Base-by-base conservation (phyloP, 129 eudicot genomes). In the Rutidosis leptorrhynchoides region DNA sequence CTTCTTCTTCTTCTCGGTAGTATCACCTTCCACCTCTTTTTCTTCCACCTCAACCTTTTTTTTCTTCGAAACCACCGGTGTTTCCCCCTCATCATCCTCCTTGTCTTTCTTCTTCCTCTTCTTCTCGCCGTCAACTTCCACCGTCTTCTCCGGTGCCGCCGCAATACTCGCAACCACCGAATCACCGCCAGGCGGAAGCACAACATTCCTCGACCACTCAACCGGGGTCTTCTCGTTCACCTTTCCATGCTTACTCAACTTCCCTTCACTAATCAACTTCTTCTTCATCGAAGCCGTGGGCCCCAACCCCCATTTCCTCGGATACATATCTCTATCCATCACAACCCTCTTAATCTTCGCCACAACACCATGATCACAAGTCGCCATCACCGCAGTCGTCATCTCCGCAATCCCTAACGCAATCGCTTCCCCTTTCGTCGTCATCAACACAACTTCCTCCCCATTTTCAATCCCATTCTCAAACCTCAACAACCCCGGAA, bases 291-390 rank as follows among this genome's bases (percentile, higher is more conserved):
- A 81, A 71, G 97, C 97, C 14, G 83, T 78, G 0, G 97, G 95
- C n/a, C 97, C 95, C 81, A 90, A 78, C 35, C 97, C 97, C 97
- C 97, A 90, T 70, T 90, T 90, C 77, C 97, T 87, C 1, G 97
- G 97, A 23, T 90, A 87, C 2, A 90, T 90, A 74, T 90, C 97
- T 60, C 97, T 79, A 62, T 90, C 97, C 97, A 90, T 90, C 43
- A 90, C 91, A 30, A 87, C 97, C 92, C 97, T 87, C 86, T 90
- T 90, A 57, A 90, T 90, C 81, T 84, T 90, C 0, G 95, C 95
- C 25, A 90, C 97, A 33, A 83, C 88, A n/a, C 97, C 97, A 74
- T 90, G 95, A 77, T 90, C 97, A 81, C 97, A 90, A 64, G 97
- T 87, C 0, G 95, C 97, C 87, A 90, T 90, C 2, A 90, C 97